phyloP scores from a whole-genome alignment of 257 asterid genomes.

The Lycium barbarum region DNA sequence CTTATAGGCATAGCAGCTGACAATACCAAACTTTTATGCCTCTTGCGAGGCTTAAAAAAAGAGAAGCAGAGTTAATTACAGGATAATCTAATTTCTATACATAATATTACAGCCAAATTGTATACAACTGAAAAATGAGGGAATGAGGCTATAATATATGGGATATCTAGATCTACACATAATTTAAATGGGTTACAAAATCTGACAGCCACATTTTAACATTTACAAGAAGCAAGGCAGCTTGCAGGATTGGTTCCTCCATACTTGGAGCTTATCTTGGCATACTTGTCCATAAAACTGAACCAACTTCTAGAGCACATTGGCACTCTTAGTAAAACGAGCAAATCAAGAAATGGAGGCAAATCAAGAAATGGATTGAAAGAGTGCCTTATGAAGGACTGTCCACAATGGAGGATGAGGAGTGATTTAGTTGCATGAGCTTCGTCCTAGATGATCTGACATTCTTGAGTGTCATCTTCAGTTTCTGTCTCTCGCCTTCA shows the following conservation, averaged over 20 bases:
- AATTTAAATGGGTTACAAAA: conserved; percentile 40
- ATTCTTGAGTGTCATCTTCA: conserved; percentile 81
- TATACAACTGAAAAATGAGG: neutral
- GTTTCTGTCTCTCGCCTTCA: conserved; percentile 95
- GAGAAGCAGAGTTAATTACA: conserved; percentile 26
- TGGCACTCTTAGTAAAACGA: neutral
- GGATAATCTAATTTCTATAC: conserved; percentile 28
- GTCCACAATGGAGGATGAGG: conserved; percentile 56
- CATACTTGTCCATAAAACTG: neutral
- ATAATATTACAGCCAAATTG: conserved; percentile 27
- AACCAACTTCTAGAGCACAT: conserved; percentile 16
- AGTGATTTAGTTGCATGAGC: conserved; percentile 40
- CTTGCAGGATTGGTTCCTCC: conserved; percentile 5
- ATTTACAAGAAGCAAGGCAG: conserved; percentile 24
- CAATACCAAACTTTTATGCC: neutral
- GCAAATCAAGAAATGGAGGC: conserved; percentile 13
- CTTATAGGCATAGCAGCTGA: neutral
- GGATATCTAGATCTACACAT: conserved; percentile 36
- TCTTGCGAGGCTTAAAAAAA: neutral
- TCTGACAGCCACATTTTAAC: conserved; percentile 13
- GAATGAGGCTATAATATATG: conserved; percentile 25
- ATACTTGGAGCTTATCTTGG: conserved; percentile 22
- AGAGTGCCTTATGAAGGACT: conserved; percentile 41
- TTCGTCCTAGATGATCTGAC: conserved; percentile 59
- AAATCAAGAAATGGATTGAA: neutral